Percentiles rank a stretch among this genome's conserved stretches.
phyloP scores from a whole-genome alignment of 371 early-diverging fungal species.

The Actinomucor elegans region DNA sequence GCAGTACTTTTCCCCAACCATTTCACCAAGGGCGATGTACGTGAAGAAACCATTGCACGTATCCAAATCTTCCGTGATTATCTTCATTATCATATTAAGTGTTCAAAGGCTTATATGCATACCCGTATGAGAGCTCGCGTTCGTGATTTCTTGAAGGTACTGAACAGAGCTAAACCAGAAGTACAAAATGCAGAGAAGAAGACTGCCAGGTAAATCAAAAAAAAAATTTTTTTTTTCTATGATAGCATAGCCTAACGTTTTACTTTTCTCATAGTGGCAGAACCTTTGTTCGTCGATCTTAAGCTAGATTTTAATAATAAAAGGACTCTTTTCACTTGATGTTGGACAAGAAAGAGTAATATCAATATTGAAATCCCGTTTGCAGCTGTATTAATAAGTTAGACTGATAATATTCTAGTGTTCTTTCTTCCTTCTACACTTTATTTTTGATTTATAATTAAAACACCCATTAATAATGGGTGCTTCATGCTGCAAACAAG shows the following conservation, averaged over 20 bases:
- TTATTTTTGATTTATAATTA: background rate
- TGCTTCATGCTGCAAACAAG: constrained; percentile 35
- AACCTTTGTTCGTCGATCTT: constrained; percentile 24
- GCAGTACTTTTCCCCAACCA: constrained; percentile 94
- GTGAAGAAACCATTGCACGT: constrained; percentile 87
- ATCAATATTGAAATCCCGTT: no score
- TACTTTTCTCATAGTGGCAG: constrained; percentile 25
- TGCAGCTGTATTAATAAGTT: no score
- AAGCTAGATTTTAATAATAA: background rate
- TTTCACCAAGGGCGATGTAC: constrained; percentile 68
- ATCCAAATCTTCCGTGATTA: constrained; percentile 97
- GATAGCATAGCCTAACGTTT: no score
- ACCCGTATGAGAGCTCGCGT: constrained; percentile 96
- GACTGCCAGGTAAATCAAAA: constrained; percentile 72
- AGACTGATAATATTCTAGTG: no score
- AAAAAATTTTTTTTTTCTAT: no score
- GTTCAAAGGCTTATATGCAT: constrained; percentile 98
- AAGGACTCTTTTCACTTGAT: no score
- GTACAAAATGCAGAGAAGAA: constrained; percentile 80
- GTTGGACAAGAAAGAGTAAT: no score
- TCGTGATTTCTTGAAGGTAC: constrained; percentile 93
- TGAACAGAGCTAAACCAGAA: constrained; percentile 97
- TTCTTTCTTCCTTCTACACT: background rate
- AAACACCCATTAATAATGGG: constrained; percentile 17
- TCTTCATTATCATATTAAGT: constrained; percentile 98